Evolutionary conservation across 176 grass and related monocot species (phyloP).

Genomic region (Oryza meridionalis): DNA sequence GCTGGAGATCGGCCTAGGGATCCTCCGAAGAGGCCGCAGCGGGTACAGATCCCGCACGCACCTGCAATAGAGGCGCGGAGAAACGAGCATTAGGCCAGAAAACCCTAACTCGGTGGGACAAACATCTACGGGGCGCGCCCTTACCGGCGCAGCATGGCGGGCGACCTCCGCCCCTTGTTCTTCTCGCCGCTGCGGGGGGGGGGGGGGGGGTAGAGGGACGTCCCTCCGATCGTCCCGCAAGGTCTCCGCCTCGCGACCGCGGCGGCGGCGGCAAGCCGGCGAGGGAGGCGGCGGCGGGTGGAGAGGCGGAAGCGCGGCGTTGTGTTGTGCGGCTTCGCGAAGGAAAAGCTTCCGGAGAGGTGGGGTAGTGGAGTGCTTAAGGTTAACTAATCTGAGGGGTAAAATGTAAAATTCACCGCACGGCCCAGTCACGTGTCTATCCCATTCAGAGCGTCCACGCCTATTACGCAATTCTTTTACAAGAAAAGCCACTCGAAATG

Average conservation of each 20-base stretch:
- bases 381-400: background rate
- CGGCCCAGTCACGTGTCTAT: background rate
- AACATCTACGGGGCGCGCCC: background rate
- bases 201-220: background rate
- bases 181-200: conserved; percentile 8
- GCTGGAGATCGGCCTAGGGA: conserved; percentile 55
- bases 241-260: background rate
- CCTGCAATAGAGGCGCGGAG: conserved; percentile 38
- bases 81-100: conserved; percentile 29
- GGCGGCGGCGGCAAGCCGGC: background rate
- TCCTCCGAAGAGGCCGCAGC: conserved; percentile 51
- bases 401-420: background rate
- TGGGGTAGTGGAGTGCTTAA: background rate
- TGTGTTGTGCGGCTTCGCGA: conserved; percentile 30
- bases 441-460: too few species aligned
- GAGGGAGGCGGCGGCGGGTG: background rate
- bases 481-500: background rate
- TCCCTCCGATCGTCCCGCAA: conserved; percentile 15
- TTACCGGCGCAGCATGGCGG: conserved; percentile 54
- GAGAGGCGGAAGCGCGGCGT: conserved; percentile 31
- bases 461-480: background rate
- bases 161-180: conserved; percentile 41
- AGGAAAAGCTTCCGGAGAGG: background rate
- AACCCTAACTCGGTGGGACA: conserved; percentile 24
- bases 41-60: conserved; percentile 69